Base-by-base conservation (phyloP, 495 filamentous ascomycete genomes). In the Trichoderma erinaceum region DNA sequence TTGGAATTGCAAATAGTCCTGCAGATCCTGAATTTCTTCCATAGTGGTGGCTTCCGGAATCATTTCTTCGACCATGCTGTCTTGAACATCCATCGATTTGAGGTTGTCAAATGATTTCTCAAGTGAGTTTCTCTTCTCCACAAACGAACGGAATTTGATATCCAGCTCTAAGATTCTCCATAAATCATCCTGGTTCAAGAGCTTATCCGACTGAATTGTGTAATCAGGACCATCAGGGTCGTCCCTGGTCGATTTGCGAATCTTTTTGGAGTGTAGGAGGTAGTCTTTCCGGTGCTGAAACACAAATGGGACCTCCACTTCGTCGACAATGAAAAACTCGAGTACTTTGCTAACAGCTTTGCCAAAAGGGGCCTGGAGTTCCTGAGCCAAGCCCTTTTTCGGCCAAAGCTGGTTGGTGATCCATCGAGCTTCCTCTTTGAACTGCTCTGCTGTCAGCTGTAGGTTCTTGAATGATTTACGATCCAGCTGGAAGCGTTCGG, bases 241-340 rank as follows among this genome's bases (percentile, higher is more conserved):
- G 27, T 77, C 79, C 58, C 76, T 74, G 58, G 77, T 78, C 25
- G 86, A 86, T 66, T 88, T 87, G 41, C 85, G 80, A 15, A 89
- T 85, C 76, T 92, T 93, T 68, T 88, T 88, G 63, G 92, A 89
- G 72, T 99, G 92, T 69, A 98, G 97, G 69, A 99, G 87, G 76
- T 98, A 98, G 75, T 99, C 95, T 76, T 96, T 93, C 46, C 96
- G 91, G 71, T 99, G 94, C 74, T 98, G 96, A 77, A 97, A 97
- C 70, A 99, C 93, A 74, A 95, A 99, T 0, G 95, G 94, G 4
- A 97, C 93, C 74, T 99, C 95, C 75, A 90, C 91, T 67, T 96
- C 90, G 69, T 97, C 93, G 8, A 92, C 86, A 50, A 94, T 89
- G 73, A 99, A 89, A 71, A 98, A 97, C 72, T 97, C 92, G 67